Evolutionary conservation across 306 rosid species (phyloP).

Genomic region (Erythrophleum fordii): DNA sequence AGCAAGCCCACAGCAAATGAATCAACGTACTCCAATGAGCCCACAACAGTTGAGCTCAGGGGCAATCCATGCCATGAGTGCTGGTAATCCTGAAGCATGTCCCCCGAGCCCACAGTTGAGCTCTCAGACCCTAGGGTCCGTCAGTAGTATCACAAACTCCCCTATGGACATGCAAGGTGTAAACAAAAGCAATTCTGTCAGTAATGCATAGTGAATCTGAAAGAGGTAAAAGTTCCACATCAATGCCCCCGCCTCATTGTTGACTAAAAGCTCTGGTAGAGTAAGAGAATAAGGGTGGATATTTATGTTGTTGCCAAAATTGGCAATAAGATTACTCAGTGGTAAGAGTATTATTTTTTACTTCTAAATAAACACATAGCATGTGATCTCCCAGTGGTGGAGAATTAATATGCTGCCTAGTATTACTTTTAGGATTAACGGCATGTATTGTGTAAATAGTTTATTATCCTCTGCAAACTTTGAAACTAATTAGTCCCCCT

Average conservation of each 20-base stretch:
- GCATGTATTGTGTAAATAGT: conserved; percentile 36
- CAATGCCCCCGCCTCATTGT: neutral
- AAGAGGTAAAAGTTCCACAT: conserved; percentile 12
- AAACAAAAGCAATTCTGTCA: conserved; percentile 82
- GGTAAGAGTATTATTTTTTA: neutral
- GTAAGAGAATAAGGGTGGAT: conserved; percentile 13
- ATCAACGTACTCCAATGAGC: conserved; percentile 96
- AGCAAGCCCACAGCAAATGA: conserved; percentile 88
- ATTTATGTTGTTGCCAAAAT: neutral
- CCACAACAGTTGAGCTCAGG: conserved; percentile 92
- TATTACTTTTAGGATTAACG: conserved; percentile 9
- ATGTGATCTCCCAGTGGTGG: conserved; percentile 13
- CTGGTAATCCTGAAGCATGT: conserved; percentile 92
- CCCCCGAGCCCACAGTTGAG: conserved; percentile 97
- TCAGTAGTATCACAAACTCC: conserved; percentile 68
- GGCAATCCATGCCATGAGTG: conserved; percentile 77
- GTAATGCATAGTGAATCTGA: conserved; percentile 52
- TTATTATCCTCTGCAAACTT: conserved; percentile 20
- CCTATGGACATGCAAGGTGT: conserved; percentile 96
- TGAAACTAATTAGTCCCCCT: neutral
- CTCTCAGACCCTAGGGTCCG: conserved; percentile 93
- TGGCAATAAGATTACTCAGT: conserved; percentile 1
- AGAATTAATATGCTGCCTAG: conserved; percentile 14
- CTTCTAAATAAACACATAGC: conserved; percentile 34
- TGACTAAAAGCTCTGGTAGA: neutral